Conservation (phyloP, 2,329 filamentous ascomycete species). For the Nemania diffusa region DNA sequence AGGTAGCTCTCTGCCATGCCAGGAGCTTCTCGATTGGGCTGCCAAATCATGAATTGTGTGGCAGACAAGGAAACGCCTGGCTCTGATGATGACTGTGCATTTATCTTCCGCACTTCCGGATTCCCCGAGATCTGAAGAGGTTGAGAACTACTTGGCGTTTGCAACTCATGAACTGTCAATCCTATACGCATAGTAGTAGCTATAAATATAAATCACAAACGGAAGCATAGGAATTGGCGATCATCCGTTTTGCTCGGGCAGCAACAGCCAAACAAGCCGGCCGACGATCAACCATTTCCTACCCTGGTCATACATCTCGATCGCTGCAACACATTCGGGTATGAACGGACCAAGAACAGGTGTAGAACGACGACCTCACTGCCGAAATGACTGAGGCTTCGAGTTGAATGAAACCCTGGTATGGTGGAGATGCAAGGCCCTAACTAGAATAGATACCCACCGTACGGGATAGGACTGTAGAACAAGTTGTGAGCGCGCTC, state of each 20-base stretch:
- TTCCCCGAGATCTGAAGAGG: conserved; percentile 30
- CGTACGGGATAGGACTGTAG: not conserved
- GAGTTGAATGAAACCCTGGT: conserved; percentile 16
- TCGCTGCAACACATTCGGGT: conserved; percentile 36
- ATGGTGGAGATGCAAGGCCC: conserved; percentile 19
- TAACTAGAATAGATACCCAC: not conserved
- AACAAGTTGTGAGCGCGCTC: conserved; percentile 25
- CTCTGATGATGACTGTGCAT: conserved; percentile 29
- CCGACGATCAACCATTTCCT: conserved; percentile 44
- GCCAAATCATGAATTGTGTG: conserved; percentile 13
- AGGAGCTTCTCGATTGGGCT: not conserved
- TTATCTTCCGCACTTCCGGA: conserved; percentile 28
- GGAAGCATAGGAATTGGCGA: conserved; percentile 39
- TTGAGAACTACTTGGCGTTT: conserved; percentile 32
- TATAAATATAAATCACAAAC: conserved; percentile 45
- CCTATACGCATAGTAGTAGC: conserved; percentile 42
- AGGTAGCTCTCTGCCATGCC: not conserved
- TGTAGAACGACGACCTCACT: conserved; percentile 7
- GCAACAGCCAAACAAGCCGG: conserved; percentile 52
- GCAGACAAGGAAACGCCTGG: conserved; percentile 11
- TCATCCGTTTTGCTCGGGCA: conserved; percentile 53
- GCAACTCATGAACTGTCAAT: conserved; percentile 36
- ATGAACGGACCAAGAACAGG: conserved; percentile 16
- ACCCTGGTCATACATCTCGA: conserved; percentile 40
- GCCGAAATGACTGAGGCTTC: conserved; percentile 19